Base-by-base conservation (phyloP, 148 eudicot species). In the Tetragonia tetragonoides region DNA sequence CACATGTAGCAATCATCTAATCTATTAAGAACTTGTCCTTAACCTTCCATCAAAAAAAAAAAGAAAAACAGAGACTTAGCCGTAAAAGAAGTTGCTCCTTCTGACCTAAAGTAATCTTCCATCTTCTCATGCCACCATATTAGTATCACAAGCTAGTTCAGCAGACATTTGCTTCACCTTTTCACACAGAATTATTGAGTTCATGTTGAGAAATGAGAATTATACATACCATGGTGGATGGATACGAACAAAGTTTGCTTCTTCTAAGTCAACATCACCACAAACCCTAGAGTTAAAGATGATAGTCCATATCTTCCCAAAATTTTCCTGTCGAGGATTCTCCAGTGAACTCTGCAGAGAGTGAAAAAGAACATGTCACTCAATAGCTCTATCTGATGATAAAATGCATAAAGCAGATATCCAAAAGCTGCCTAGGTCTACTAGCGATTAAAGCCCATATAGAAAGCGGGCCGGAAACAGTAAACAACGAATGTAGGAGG, bases 171-270 rank as follows among this genome's bases (percentile, higher is more conserved):
- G 40, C 40, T 16, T 23, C 38, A 70, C 41, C 39, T 18, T 41
- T 34, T 40, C 41, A 53, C 37, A 16, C 46, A 20, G 59, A 66
- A 5, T 38, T 59, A 62, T 2, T 46, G 42, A 49, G n/a, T 74
- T 54, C n/a, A 38, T 76, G 67, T 42, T 63, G 75, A 68, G 44
- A 39, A 59, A 47, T 57, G 65, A 34, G 77, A 73, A 15, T 23
- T n/a, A 62, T 38, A 67, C 89, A 75, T 83, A 95, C 99, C 99
- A 95, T 16, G 97, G 97, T 41, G 89, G 85, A 79, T 88, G 85
- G 79, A 95, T 72, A 57, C 91, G 86, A 64, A 95, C 82, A 68
- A 84, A 46, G 76, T 79, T 87, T 63, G 93, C 94, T 42, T 84
- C 86, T 79, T 91, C 99, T 72, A 95, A 87, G 74, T 95, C 97